Evolutionary conservation across 306 rosid species (phyloP).

Genomic region (Sicyos edulis): DNA sequence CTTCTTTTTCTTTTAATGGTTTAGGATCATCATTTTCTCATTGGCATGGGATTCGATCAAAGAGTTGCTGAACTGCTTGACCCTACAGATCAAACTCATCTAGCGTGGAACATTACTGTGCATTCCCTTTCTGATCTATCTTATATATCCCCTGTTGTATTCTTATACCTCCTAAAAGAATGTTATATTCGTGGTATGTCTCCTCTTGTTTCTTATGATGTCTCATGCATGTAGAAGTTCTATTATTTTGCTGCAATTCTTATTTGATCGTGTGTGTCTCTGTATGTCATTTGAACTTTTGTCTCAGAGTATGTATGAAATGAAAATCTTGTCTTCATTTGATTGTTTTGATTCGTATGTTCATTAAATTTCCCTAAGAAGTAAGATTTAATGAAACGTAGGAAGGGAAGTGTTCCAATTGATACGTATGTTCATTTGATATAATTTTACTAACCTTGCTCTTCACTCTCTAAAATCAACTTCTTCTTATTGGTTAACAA

Average conservation of each 20-base stretch:
- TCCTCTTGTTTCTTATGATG: constrained; percentile 15
- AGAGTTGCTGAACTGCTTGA: constrained; percentile 24
- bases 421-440: background rate
- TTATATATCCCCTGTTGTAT: constrained; percentile 67
- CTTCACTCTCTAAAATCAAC: background rate
- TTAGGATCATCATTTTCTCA: constrained; percentile 9
- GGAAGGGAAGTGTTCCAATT: background rate
- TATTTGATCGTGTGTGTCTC: no score
- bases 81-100: constrained; percentile 27
- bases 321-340: background rate
- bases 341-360: background rate
- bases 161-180: constrained; percentile 71
- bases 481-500: constrained; percentile 5
- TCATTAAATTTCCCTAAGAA: background rate
- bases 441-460: background rate
- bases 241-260: background rate
- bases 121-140: constrained; percentile 66
- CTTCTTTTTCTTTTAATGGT: background rate
- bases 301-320: background rate
- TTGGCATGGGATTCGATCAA: constrained; percentile 57
- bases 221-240: background rate
- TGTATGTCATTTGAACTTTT: background rate
- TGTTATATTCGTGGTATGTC: constrained; percentile 69
- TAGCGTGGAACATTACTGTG: constrained; percentile 36
- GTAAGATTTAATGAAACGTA: background rate